Evolutionary conservation across 371 early-diverging fungal genomes (phyloP), one percentile per base, ranked within the genome.

Genomic region (Actinomucor elegans): DNA sequence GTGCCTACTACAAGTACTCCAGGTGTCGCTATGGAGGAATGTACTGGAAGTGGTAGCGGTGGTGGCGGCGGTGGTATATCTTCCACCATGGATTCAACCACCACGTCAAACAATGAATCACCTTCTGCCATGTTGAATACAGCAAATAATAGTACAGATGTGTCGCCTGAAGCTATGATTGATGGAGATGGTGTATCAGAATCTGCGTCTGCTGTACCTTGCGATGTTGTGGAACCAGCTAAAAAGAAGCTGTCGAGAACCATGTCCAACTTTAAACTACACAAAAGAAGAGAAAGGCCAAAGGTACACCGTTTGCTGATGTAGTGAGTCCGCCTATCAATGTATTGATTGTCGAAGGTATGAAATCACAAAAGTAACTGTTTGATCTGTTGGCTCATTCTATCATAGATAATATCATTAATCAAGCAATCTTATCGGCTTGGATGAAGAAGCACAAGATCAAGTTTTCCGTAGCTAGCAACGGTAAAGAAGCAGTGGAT

Each of bases 291-390:
- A 51, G 24, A 29, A 67, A 59, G 36, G 55, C 42, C 3, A 59
- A 48, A 36, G 57, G 41, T 10, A 46, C 52, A 4, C 31, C 59
- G 12, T 63, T 59, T 53, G 57, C 68, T 2, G 41, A 56, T 52
- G 52, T 43, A 1, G 53, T 62, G 3, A 77, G 68, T 52, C 82
- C 79, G 5, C 83, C 81, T 12, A 83, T 89, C 53, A 81, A 83
- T 43, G 89, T 89, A 1, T 69, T 89, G 10, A 85, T 89, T 42
- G 89, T 86, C 1, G 89, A 89, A 82, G 86, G 82, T 80, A 73
- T 61, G 15, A 21, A 21, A 9, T 15, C 27, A 1, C 23, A 42
- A 44, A 31, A 31, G 28, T n/a, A 10, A 2, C 3, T 28, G 6
- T 26, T 1, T 26, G n/a, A 11, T 7, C 40, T n/a, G 5, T 23